Base-by-base conservation (phyloP, 768 basidiomycete species). In the Chalciporus sphaerocephalus region DNA sequence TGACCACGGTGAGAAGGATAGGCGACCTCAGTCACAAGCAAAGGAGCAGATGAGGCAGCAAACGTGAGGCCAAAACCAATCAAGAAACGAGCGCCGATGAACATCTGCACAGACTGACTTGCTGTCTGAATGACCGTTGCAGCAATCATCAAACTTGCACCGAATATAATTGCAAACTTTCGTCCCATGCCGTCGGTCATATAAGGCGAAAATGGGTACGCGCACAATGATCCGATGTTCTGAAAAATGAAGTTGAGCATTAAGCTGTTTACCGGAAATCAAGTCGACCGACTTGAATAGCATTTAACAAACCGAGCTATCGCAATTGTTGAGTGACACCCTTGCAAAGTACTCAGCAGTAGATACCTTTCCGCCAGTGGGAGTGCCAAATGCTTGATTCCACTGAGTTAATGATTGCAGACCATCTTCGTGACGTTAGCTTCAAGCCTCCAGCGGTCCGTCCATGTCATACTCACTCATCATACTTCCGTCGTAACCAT, bases 1-100 rank as follows among this genome's bases (percentile, higher is more conserved):
- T 80, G 81, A 11, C 81, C 84, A 52, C 91, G 88, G 64, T 93
- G 82, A 2, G 78, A 72, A 12, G 90, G 90, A 65, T 91, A 92
- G 0, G 89, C 75, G 23, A 92, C 67, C 65, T 92, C 91, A 36
- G 87, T 85, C 46, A 92, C 79, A 66, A 92, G 69, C 73, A 91
- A 78, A 13, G 91, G 88, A 4, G 89, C 87, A 39, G 87, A 15
- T n/a, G 30, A 32, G 5, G 30, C 30, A 32, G 30, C 30, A n/a
- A 32, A 32, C 2, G 30, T 32, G n/a, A 32, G 30, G n/a, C 30
- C 30, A 9, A 32, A 32, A 32, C 30, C 30, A n/a, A 32, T 32
- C 30, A 32, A n/a, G 30, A 32, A 32, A 4, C 73, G 61, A 17
- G 72, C 69, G 21, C 65, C 72, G 36, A 71, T 73, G 56, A 75